Evolutionary conservation across 192 early-diverging fungal genomes (phyloP), one percentile per base, ranked within the genome.

Genomic region (Lobulomyces angularis): DNA sequence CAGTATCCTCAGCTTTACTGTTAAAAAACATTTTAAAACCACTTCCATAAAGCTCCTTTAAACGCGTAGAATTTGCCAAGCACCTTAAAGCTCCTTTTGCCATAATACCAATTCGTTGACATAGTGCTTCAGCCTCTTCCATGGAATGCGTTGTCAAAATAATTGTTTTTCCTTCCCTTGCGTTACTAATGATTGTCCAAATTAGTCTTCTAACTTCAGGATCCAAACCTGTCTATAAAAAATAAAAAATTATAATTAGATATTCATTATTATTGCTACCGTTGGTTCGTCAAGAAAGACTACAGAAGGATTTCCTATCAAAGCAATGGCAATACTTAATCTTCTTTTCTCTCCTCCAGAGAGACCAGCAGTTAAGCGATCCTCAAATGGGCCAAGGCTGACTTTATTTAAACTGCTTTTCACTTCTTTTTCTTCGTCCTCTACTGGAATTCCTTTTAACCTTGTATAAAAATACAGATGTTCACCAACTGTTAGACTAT

Each of bases 261-360:
- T n/a, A n/a, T n/a, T n/a, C n/a, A n/a, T n/a, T n/a, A n/a, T n/a
- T n/a, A n/a, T n/a, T n/a, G n/a, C n/a, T n/a, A n/a, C n/a, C 6
- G 79, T 82, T 12, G 79, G 79, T 48, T 82, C 80, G 51, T 83
- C 80, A 44, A 82, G 47, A 50, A 82, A 81, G 8, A 82, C 62
- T 18, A 81, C 66, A 8, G 46, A 57, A 1, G 80, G 79, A 35
- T 64, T 56, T n/a, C 74, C 79, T 3, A 84, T 58, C 25, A 80
- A 43, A 5, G 80, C 62, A 42, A 84, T 83, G 0, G 62, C 80
- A 27, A 83, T 64, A 9, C 61, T 65, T 9, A 83, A 48, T 36
- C 68, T 66, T n/a, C 81, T 62, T 45, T 82, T 81, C 53, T 76
- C 63, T 23, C 77, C 78, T 30, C 79, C 79, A 51, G 57, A 62